phyloP scores from a whole-genome alignment of 306 rosid species.

The Pyrus betulifolia region DNA sequence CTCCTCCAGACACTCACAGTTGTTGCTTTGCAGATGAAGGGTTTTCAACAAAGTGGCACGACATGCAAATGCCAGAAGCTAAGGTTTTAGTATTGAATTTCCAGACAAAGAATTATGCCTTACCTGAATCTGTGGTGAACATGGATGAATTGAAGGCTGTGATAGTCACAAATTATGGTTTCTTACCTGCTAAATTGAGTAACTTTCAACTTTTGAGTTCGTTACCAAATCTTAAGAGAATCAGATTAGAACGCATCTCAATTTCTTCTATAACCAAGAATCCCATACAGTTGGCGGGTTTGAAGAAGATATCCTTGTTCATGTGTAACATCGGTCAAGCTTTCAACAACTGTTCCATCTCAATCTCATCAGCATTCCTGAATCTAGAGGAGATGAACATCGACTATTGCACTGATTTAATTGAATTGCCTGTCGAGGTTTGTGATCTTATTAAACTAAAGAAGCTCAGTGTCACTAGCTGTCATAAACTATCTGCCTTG shows the following conservation, averaged over 20 bases:
- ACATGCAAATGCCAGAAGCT: conserved; percentile 34
- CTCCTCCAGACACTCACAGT: background rate
- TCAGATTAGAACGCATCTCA: conserved; percentile 46
- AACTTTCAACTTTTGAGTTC: conserved; percentile 26
- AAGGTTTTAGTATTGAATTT: conserved; percentile 54
- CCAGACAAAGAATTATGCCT: conserved; percentile 16
- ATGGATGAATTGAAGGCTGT: conserved; percentile 51
- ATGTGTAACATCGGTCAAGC: conserved; percentile 52
- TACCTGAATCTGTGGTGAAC: conserved; percentile 41
- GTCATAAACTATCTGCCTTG: conserved; percentile 40
- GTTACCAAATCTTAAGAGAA: conserved; percentile 28
- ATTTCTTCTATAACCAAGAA: conserved; percentile 29
- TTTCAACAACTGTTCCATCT: conserved; percentile 16
- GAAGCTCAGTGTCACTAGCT: conserved; percentile 48
- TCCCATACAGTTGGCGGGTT: conserved; percentile 21
- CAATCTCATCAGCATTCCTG: conserved; percentile 33
- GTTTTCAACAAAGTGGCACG: conserved; percentile 37
- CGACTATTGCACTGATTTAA: conserved; percentile 47
- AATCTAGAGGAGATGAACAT: conserved; percentile 45
- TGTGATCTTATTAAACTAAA: conserved; percentile 22
- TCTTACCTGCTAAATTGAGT: conserved; percentile 24
- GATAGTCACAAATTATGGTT: conserved; percentile 36
- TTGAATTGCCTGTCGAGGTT: conserved; percentile 33
- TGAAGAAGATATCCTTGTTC: conserved; percentile 48
- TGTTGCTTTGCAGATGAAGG: conserved; percentile 38